Base-by-base conservation (phyloP, 2,329 filamentous ascomycete species). In the Phaeosphaeriaceae sp. region DNA sequence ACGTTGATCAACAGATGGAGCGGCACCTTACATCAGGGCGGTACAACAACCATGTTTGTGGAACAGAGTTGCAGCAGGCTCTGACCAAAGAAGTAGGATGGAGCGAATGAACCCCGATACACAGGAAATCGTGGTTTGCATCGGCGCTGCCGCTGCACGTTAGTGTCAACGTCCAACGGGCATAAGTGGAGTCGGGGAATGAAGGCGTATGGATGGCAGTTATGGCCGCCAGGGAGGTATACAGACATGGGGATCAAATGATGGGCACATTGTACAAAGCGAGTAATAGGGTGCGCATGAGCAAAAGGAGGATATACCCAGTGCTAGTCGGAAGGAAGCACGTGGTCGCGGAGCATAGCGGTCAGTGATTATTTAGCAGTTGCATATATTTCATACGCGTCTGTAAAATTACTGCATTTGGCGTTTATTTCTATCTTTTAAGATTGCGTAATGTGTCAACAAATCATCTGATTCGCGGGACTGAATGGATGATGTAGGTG, bases 1-100 rank as follows among this genome's bases (percentile, higher is more conserved):
- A 69, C 63, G 41, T 58, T 56, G 51, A 52, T 58, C 49, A 52
- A 62, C 55, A 58, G 37, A 47, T 56, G 34, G 55, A 56, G 57
- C 41, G 29, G 18, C 29, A 28, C 15, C 54, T 50, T 52, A 50
- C 52, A 58, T 44, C 15, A 33, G 16, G n/a, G 37, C 12, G 29
- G 17, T n/a, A 54, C 47, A 29, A 44, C 38, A 48, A 41, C 16
- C 11, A 23, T 18, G 35, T 28, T 58, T 44, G 51, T 54, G 39
- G 30, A 36, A 60, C 48, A 29, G 20, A 37, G 36, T 50, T 59
- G 52, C 61, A 53, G 56, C 49, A 46, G 11, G 42, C 52, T 54
- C 52, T 44, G 8, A 36, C 55, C 13, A 48, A 63, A 58, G 21
- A 29, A 55, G 63, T 54, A 54, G 44, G 59, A 41, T 38, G 34